These are phyloP conservation scores for Schizochytrium sp. DNA, from an alignment of 108 stramenopile genomes.

Conservation along the genomic window DNA sequence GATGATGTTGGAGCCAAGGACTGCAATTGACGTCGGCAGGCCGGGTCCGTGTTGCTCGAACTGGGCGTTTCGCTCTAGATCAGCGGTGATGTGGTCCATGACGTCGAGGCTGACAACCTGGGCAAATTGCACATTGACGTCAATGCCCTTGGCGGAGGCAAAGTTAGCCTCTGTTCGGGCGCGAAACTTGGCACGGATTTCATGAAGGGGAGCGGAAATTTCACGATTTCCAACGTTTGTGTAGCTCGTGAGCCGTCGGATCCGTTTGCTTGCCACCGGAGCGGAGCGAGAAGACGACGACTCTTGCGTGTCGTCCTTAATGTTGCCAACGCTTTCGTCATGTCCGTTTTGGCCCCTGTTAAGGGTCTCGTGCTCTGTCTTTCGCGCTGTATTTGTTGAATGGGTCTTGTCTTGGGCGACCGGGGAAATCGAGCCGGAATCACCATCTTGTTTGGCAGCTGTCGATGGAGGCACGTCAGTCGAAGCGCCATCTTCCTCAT, in stretches of 20 bases:
- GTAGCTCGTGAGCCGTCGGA: neutral
- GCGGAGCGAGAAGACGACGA: neutral
- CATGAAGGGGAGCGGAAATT: neutral
- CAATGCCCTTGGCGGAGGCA: neutral
- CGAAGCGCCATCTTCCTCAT: no score
- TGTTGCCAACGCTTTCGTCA: neutral
- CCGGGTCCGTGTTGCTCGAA: neutral
- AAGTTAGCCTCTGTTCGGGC: neutral
- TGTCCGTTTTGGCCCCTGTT: no score
- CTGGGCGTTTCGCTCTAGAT: neutral
- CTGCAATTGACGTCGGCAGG: neutral
- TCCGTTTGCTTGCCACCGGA: neutral
- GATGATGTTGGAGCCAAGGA: neutral
- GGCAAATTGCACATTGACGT: neutral
- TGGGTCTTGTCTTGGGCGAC: no score
- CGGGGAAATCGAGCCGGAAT: no score
- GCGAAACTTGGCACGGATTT: neutral
- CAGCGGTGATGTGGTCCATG: neutral
- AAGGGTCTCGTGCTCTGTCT: no score
- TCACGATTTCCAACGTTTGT: neutral
- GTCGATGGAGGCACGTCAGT: no score
- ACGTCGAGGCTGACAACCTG: neutral
- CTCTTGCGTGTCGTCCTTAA: neutral
- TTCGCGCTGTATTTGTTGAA: no score
- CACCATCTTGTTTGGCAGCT: no score